Base-by-base conservation (phyloP, 768 basidiomycete species). In the Rhodocollybia butyracea region DNA sequence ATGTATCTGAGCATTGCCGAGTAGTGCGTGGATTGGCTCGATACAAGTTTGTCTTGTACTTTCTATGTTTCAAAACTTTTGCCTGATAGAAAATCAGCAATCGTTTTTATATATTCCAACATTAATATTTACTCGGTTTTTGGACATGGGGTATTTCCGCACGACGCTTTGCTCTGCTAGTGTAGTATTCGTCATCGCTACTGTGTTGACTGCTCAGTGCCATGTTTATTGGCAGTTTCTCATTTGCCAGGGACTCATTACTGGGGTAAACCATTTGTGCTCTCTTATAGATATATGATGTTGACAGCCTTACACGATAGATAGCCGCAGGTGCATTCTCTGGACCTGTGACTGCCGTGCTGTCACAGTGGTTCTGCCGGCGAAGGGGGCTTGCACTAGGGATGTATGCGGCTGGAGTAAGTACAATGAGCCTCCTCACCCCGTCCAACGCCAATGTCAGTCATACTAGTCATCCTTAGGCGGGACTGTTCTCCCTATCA, bases 11-110 rank as follows among this genome's bases (percentile, higher is more conserved):
- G 15, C 15, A 17, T 29, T 45, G 15, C 26, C 30, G 26, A 13
- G 21, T 45, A 45, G 43, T 45, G 43, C 43, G 30, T 45, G 43
- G 43, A 45, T 45, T n/a, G 43, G 43, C 26, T 45, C 43, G 13
- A 29, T 45, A 3, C 43, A 45, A 29, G 43, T 45, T 22, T 13
- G 7, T 19, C n/a, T 15, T 22, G 3, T 42, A 12, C 21, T 42
- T 22, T 22, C 21, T n/a, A 27, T n/a, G 26, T 27, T 45, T 17
- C 26, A 29, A 15, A 17, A 7, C 15, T n/a, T n/a, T 43, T 43
- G 27, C n/a, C 41, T 40, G 39, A 27, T 15, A 10, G 7, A 30
- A 15, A 27, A n/a, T n/a, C n/a, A 45, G 43, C 26, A 45, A 45
- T 45, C 43, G 3, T 45, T 24, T 10, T 17, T 45, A 17, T 45